A percentile compares a stretch with the other conserved stretches of the same genome.
phyloP scores from a whole-genome alignment of 306 rosid genomes.

The Urtica urens region DNA sequence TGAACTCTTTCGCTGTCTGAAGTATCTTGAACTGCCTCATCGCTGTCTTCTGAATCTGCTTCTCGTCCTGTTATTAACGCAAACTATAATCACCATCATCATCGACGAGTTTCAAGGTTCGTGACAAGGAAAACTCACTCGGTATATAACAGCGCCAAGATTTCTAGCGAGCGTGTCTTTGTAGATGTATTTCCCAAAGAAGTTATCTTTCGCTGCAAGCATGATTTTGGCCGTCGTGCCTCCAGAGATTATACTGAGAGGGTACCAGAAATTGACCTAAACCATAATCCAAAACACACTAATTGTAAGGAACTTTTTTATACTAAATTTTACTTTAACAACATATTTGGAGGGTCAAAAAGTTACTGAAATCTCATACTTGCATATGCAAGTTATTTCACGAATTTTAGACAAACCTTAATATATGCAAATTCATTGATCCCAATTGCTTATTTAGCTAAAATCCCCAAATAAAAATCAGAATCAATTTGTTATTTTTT shows the following conservation, averaged over 20 bases:
- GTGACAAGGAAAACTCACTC: conserved; percentile 24
- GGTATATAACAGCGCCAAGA: conserved; percentile 84
- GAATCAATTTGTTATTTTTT: too few species aligned
- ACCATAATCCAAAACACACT: conserved; percentile 2
- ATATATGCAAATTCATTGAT: too few species aligned
- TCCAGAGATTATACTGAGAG: conserved; percentile 73
- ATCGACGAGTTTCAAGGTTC: not conserved
- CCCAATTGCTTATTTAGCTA: too few species aligned
- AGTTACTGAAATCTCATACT: too few species aligned
- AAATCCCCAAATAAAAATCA: too few species aligned
- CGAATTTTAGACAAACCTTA: too few species aligned
- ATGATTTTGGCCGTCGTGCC: conserved; percentile 97
- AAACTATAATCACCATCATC: not conserved
- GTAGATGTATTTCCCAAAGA: conserved; percentile 80
- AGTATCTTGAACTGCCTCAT: conserved; percentile 59
- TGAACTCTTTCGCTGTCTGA: conserved; percentile 65
- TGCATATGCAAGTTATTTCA: too few species aligned
- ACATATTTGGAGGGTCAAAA: too few species aligned
- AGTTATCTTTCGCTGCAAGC: conserved; percentile 88
- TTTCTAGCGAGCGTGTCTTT: conserved; percentile 87
- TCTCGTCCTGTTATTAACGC: conserved; percentile 56
- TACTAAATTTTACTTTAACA: too few species aligned
- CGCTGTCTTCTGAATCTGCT: conserved; percentile 86
- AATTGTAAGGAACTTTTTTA: too few species aligned
- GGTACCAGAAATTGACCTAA: conserved; percentile 87